Evolutionary conservation across 345 rosid species (phyloP), one percentile per base, ranked within the genome.

Genomic region (Kernera saxatilis): DNA sequence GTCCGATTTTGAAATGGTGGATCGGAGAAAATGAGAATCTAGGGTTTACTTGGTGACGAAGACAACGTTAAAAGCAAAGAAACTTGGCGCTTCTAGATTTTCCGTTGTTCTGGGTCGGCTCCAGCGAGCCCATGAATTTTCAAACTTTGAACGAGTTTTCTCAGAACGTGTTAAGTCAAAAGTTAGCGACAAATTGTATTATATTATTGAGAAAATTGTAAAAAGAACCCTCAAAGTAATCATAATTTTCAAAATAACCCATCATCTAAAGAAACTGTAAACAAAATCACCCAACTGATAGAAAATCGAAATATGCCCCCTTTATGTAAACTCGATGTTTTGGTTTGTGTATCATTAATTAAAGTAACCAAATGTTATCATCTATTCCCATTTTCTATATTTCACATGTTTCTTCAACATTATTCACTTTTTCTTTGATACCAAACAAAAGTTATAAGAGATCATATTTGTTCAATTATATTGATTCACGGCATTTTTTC

Each of bases 41-140:
- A 75, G 79, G 79, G 75, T 75, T 74, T 62, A 52, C 79, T 63
- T 75, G 74, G 69, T 62, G 29, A 41, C 51, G 79, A 75, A 75
- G 79, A 61, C 58, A 68, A 69, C 74, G 70, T 44, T 32, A 51
- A 25, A 49, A 27, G 67, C 8, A 19, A 53, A 52, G 26, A 37
- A 75, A 62, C 8, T 60, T 61, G 57, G 74, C 79, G 70, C 70
- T 75, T 75, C 57, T 68, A 52, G 57, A 68, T 8, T 27, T 48
- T 50, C 59, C 27, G 64, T 56, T 33, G 6, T 19, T 45, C 63
- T 51, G 53, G 62, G 62, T 74, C 60, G 67, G 73, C 54, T 59
- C 17, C 3, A 57, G 29, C 46, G 46, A 59, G 61, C 68, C 74
- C 70, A 62, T 56, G 23, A 61, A 27, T 62, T 61, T 75, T 75